Evolutionary conservation across 768 basidiomycete species (phyloP).

Genomic region (Gloeostereum incarnatum): DNA sequence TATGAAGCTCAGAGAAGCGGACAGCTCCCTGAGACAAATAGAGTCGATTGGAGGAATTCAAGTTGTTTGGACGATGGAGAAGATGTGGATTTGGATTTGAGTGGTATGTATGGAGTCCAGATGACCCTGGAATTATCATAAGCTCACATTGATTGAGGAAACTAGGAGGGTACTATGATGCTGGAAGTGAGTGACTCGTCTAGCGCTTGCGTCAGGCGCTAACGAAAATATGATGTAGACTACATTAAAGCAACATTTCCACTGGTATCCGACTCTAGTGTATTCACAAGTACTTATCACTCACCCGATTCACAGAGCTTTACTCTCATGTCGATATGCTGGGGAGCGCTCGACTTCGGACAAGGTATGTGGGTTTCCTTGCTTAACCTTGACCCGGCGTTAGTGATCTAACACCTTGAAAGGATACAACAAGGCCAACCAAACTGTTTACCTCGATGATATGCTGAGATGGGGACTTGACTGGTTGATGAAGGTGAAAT

Average conservation of each 20-base stretch:
- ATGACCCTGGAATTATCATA: neutral
- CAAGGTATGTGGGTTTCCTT: conserved; percentile 34
- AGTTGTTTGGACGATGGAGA: conserved; percentile 70
- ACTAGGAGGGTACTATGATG: conserved; percentile 78
- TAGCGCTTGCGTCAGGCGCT: conserved; percentile 2
- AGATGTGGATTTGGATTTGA: conserved; percentile 66
- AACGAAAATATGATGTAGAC: conserved; percentile 31
- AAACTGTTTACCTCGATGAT: conserved; percentile 86
- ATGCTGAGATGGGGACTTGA: conserved; percentile 88
- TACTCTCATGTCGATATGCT: conserved; percentile 77
- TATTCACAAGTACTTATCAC: neutral
- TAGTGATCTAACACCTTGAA: conserved; percentile 2
- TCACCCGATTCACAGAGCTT: conserved; percentile 42
- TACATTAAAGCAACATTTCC: conserved; percentile 88
- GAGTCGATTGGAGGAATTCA: conserved; percentile 84
- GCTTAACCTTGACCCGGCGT: neutral
- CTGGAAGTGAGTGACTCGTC: conserved; percentile 51
- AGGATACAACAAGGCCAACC: conserved; percentile 81
- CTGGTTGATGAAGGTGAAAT: conserved; percentile 78
- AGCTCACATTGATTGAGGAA: conserved; percentile 1
- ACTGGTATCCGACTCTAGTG: conserved; percentile 39
- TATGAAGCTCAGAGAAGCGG: conserved; percentile 91
- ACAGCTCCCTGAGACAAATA: conserved; percentile 51
- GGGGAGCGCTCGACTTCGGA: conserved; percentile 84
- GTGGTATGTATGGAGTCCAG: conserved; percentile 28